Evolutionary conservation across 768 basidiomycete species (phyloP).

Genomic region (Trametes maxima): DNA sequence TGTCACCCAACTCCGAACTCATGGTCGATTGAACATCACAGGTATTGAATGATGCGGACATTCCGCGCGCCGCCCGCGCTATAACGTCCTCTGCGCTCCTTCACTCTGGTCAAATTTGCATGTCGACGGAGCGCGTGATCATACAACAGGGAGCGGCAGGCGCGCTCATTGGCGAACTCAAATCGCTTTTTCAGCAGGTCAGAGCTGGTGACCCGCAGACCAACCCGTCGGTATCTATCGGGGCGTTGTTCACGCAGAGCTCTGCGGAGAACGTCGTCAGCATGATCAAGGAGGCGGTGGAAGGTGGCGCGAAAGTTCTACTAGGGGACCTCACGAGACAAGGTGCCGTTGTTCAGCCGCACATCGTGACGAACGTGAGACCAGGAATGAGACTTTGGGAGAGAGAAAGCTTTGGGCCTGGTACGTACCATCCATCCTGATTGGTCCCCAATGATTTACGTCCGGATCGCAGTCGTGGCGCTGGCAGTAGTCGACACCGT

Average conservation of each 20-base stretch:
- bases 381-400: conserved; percentile 57
- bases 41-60: conserved; percentile 56
- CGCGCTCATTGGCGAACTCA: conserved; percentile 39
- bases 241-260: conserved; percentile 45
- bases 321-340: conserved; percentile 45
- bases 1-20: not conserved
- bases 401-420: conserved; percentile 64
- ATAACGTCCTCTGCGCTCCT: conserved; percentile 48
- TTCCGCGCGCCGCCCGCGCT: conserved; percentile 53
- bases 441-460: not conserved
- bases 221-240: conserved; percentile 36
- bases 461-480: conserved; percentile 39
- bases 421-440: conserved; percentile 30
- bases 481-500: conserved; percentile 49
- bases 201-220: conserved; percentile 42
- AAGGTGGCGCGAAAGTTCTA: conserved; percentile 47
- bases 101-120: conserved; percentile 58
- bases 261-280: conserved; percentile 49
- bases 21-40: conserved; percentile 19
- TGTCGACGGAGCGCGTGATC: conserved; percentile 62
- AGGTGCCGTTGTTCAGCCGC: conserved; percentile 52
- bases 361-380: conserved; percentile 50
- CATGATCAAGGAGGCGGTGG: conserved; percentile 48
- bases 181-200: conserved; percentile 35
- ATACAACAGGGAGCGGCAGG: conserved; percentile 46